Evolutionary conservation across 257 asterid species (phyloP).

Genomic region (Plantago major): DNA sequence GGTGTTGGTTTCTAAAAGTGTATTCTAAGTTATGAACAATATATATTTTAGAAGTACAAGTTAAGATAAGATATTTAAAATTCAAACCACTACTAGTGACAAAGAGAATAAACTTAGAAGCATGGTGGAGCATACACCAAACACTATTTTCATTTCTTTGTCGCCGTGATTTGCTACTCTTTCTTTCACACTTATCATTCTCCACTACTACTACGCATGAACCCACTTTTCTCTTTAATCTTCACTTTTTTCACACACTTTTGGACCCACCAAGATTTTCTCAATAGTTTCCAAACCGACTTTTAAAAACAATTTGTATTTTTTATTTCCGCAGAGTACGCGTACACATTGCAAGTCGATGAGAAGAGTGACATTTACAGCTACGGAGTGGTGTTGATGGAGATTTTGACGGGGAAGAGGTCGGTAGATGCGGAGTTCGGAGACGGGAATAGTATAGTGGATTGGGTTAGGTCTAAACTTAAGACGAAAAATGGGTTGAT

Average conservation of each 20-base stretch:
- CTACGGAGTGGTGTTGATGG: conserved; percentile 83
- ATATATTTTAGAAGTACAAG: no score
- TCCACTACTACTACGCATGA: conserved; percentile 54
- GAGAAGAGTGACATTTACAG: conserved; percentile 97
- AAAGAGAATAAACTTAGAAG: conserved; percentile 20
- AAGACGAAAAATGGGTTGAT: conserved; percentile 39
- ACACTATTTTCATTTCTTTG: conserved; percentile 21
- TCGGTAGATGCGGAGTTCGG: conserved; percentile 83
- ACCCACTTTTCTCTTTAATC: conserved; percentile 29
- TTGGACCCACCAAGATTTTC: conserved; percentile 53
- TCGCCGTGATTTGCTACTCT: conserved; percentile 38
- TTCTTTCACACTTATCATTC: conserved; percentile 21
- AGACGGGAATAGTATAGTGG: conserved; percentile 81
- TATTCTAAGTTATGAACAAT: no score
- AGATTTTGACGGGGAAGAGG: conserved; percentile 65
- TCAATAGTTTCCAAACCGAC: conserved; percentile 15
- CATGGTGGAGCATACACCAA: conserved; percentile 25
- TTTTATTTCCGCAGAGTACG: conserved; percentile 54
- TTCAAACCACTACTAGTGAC: conserved; percentile 7
- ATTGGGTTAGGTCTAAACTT: conserved; percentile 65
- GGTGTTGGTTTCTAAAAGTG: no score
- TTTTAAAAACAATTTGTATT: neutral
- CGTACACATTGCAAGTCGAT: conserved; percentile 85
- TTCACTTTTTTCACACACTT: conserved; percentile 28
- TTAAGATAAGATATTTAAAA: neutral